Conservation (phyloP, 2,329 filamentous ascomycete species). For the Botrytis sinoallii region DNA sequence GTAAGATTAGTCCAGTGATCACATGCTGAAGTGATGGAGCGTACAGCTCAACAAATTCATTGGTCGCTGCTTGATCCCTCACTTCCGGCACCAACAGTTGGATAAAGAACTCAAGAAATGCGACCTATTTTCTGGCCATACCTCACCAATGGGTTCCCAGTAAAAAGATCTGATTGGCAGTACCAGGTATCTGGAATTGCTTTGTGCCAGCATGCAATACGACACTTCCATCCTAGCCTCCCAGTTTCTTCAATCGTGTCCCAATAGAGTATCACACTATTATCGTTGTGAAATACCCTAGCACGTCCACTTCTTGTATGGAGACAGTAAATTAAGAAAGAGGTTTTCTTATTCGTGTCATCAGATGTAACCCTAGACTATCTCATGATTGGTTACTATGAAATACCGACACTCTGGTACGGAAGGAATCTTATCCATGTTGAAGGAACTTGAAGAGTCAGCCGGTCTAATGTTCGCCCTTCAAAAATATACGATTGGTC, state of each 20-base stretch:
- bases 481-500: conserved; percentile 1
- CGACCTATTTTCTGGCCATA: neutral
- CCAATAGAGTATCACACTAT: neutral
- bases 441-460: neutral
- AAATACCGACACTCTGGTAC: conserved; percentile 7
- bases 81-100: neutral
- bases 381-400: neutral
- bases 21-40: neutral
- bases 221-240: neutral
- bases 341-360: neutral
- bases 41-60: neutral
- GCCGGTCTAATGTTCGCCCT: neutral
- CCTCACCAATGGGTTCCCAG: neutral
- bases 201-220: neutral
- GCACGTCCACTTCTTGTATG: neutral
- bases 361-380: neutral
- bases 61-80: neutral
- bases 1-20: neutral
- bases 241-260: neutral
- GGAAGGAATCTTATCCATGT: neutral
- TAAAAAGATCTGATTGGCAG: conserved; percentile 1
- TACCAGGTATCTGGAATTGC: conserved; percentile 7
- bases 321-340: neutral
- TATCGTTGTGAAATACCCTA: neutral
- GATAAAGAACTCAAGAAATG: neutral